Evolutionary conservation across 768 basidiomycete genomes (phyloP).

Genomic region (Rhodotorula toruloides): DNA sequence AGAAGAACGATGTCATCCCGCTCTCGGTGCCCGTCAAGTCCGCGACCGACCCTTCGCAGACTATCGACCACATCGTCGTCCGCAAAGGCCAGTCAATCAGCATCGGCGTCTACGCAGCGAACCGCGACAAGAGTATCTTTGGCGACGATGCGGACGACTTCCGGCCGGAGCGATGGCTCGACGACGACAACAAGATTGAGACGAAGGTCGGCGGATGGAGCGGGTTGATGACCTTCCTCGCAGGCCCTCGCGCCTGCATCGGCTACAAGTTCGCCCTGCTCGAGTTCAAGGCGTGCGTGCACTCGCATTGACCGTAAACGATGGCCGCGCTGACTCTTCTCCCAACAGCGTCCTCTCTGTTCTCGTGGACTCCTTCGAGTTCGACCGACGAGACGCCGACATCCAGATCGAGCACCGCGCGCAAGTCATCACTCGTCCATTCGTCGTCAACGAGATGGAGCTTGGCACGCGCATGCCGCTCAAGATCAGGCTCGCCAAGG

Average conservation of each 20-base stretch:
- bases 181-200: conserved; percentile 46
- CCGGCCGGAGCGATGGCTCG: conserved; percentile 58
- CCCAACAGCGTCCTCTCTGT: too few species aligned
- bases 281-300: too few species aligned
- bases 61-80: conserved; percentile 45
- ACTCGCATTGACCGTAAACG: too few species aligned
- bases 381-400: too few species aligned
- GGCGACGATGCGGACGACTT: conserved; percentile 62
- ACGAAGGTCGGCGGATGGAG: conserved; percentile 56
- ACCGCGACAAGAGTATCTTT: conserved; percentile 57
- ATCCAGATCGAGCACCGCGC: too few species aligned
- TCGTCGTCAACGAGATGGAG: too few species aligned
- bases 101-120: conserved; percentile 59
- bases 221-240: conserved; percentile 41
- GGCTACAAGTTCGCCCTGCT: too few species aligned
- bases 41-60: background rate
- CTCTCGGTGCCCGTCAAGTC: conserved; percentile 46
- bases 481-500: too few species aligned
- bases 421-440: too few species aligned
- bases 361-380: too few species aligned
- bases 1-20: conserved; percentile 70
- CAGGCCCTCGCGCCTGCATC: background rate
- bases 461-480: too few species aligned
- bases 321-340: too few species aligned
- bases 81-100: conserved; percentile 57